Conservation (phyloP, 2,329 filamentous ascomycete genomes). For the Trichoderma guizhouense region DNA sequence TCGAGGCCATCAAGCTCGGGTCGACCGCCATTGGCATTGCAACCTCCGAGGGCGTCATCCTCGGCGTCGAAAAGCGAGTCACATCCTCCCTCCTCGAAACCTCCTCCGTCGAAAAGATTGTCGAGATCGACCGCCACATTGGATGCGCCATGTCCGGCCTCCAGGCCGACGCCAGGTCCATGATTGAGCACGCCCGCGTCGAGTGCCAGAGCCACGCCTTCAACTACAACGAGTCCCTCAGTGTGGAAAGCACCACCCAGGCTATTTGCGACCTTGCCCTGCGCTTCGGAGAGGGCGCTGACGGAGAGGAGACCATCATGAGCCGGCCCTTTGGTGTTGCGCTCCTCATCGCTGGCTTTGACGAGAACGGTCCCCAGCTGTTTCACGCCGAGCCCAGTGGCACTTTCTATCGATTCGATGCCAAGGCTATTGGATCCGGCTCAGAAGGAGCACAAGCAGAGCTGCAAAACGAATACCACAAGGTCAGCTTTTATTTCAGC, state of each 20-base stretch:
- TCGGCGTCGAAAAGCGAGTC: slow-evolving; percentile 98
- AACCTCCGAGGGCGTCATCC: slow-evolving; percentile 89
- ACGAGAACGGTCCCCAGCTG: slow-evolving; percentile 94
- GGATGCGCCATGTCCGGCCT: slow-evolving; percentile 98
- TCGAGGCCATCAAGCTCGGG: slow-evolving; percentile 99
- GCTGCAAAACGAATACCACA: slow-evolving; percentile 98
- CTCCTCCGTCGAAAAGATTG: slow-evolving; percentile 98
- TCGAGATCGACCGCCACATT: slow-evolving; percentile 98
- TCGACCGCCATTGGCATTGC: slow-evolving; percentile 97
- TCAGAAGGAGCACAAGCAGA: slow-evolving; percentile 97
- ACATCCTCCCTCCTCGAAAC: slow-evolving; percentile 97
- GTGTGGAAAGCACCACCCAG: slow-evolving; percentile 97
- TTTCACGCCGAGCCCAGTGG: slow-evolving; percentile 98
- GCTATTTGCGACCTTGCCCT: slow-evolving; percentile 96
- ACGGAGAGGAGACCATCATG: slow-evolving; percentile 99
- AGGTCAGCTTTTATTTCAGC: slow-evolving; percentile 45
- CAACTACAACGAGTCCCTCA: slow-evolving; percentile 93
- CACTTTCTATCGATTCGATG: slow-evolving; percentile 98
- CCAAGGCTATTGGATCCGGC: slow-evolving; percentile 96
- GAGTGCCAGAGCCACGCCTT: slow-evolving; percentile 97
- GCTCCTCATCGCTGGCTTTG: slow-evolving; percentile 91
- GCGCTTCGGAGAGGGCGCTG: slow-evolving; percentile 93
- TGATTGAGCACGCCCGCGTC: slow-evolving; percentile 97
- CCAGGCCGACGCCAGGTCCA: slow-evolving; percentile 94
- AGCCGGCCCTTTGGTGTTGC: slow-evolving; percentile 95